phyloP scores from a whole-genome alignment of 768 basidiomycete genomes.

The Neoboletus brunneissimus region DNA sequence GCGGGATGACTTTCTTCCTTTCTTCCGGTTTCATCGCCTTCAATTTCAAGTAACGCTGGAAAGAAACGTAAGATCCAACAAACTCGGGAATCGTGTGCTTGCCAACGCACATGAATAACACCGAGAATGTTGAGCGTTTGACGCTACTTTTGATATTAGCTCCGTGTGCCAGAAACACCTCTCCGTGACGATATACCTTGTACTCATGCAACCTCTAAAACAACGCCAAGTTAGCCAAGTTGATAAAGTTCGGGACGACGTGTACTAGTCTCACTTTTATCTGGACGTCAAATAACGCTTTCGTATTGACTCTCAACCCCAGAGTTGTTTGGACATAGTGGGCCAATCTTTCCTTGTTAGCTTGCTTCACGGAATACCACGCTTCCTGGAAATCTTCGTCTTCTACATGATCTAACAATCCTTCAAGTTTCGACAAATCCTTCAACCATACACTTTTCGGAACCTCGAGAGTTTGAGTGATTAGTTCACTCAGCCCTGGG shows the following conservation, averaged over 20 bases:
- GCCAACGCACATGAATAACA: constrained; percentile 68
- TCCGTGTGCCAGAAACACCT: background rate
- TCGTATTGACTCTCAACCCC: constrained; percentile 67
- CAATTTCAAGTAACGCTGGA: constrained; percentile 73
- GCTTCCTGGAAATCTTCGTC: constrained; percentile 71
- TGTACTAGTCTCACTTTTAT: constrained; percentile 54
- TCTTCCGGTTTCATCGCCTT: constrained; percentile 78
- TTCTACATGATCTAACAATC: constrained; percentile 69
- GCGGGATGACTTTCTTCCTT: constrained; percentile 78
- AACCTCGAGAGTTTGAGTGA: constrained; percentile 75
- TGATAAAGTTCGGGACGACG: background rate
- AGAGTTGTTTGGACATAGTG: constrained; percentile 68
- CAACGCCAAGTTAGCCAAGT: background rate
- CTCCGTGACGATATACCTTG: constrained; percentile 47
- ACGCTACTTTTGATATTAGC: constrained; percentile 45
- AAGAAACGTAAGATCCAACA: background rate
- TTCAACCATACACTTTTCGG: constrained; percentile 82
- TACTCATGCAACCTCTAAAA: constrained; percentile 86
- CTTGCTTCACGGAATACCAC: constrained; percentile 84
- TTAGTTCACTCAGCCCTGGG: constrained; percentile 79
- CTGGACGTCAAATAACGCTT: constrained; percentile 89
- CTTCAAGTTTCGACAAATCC: constrained; percentile 73
- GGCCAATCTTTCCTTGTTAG: constrained; percentile 88
- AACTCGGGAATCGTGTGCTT: background rate
- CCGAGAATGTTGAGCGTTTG: constrained; percentile 94